Base-by-base conservation (phyloP, 768 basidiomycete genomes). In the Pseudohyphozyma bogoriensis region DNA sequence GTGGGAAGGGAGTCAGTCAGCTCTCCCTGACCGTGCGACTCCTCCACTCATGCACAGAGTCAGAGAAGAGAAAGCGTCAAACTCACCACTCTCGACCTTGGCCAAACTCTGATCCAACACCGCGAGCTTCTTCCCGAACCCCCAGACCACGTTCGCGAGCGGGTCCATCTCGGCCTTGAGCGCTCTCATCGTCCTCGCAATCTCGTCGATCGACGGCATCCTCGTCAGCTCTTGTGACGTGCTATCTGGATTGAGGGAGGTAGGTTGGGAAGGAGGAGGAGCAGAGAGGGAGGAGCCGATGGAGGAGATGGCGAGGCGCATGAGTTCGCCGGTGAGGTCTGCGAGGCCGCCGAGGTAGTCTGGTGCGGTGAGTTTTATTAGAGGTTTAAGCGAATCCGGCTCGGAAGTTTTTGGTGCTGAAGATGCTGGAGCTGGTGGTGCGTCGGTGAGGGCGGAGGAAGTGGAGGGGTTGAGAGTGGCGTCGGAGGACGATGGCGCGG, bases 251-350 rank as follows among this genome's bases (percentile, higher is more conserved):
- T 12, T 40, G 22, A n/a, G 5, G n/a, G n/a, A n/a, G n/a, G n/a
- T 15, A n/a, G 15, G 15, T n/a, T 15, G 40, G 40, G 15, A 42
- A 42, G 40, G 40, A 42, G 40, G n/a, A 42, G n/a, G 40, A n/a
- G n/a, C 40, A 15, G n/a, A 15, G 15, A 52, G 46, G 36, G 6
- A 46, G 42, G 26, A 32, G 37, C 39, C 62, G 44, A 90, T 82
- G 49, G 86, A 82, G 49, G 89, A 87, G 61, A 96, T 93, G 15
- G 89, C 90, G 64, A 85, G 86, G 36, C 93, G 81, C 95, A 97
- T 96, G 29, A 97, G 81, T 74, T 99, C 95, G 46, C 95, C 95
- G 0, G 90, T 95, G 26, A 99, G 79, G 74, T 99, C 95, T 10
- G 89, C 87, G 32, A 97, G 75, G 8, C 95, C 95, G 4, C 96